Percentiles rank a stretch among this genome's conserved stretches.
Conservation (phyloP, 139 green algal species). For the Desmodesmus armatus region DNA sequence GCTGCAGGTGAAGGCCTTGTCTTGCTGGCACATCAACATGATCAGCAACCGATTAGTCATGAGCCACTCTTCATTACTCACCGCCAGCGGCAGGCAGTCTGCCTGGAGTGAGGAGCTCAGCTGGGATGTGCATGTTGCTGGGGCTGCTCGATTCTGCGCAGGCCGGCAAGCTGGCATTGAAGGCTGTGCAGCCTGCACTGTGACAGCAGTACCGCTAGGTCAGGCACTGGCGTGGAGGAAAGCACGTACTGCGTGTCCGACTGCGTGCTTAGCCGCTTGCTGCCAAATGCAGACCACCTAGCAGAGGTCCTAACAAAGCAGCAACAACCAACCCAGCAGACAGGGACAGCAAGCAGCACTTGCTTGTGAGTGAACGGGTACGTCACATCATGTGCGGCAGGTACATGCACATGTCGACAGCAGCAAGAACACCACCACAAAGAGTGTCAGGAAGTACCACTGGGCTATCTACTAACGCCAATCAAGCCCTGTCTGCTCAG, state of each 20-base stretch:
- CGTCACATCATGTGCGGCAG: neutral
- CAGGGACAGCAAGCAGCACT: neutral
- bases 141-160: neutral
- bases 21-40: constrained; percentile 6
- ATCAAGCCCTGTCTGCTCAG: too few relatives aligned
- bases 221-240: neutral
- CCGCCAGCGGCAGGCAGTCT: too few relatives aligned
- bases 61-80: too few relatives aligned
- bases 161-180: neutral
- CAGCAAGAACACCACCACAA: too few relatives aligned
- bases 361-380: neutral
- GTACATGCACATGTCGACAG: neutral
- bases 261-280: constrained; percentile 13
- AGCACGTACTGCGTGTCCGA: neutral
- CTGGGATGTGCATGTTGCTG: too few relatives aligned
- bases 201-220: constrained; percentile 32
- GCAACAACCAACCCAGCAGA: neutral
- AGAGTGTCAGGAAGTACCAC: too few relatives aligned
- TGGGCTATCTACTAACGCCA: too few relatives aligned
- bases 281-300: constrained; percentile 34
- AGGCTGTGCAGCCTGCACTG: neutral
- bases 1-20: neutral
- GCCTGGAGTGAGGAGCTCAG: too few relatives aligned
- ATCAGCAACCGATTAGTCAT: neutral
- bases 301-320: too few relatives aligned